Evolutionary conservation across 108 stramenopile species (phyloP), one percentile per base, ranked within the genome.

Genomic region (Cyclotella atomus): DNA sequence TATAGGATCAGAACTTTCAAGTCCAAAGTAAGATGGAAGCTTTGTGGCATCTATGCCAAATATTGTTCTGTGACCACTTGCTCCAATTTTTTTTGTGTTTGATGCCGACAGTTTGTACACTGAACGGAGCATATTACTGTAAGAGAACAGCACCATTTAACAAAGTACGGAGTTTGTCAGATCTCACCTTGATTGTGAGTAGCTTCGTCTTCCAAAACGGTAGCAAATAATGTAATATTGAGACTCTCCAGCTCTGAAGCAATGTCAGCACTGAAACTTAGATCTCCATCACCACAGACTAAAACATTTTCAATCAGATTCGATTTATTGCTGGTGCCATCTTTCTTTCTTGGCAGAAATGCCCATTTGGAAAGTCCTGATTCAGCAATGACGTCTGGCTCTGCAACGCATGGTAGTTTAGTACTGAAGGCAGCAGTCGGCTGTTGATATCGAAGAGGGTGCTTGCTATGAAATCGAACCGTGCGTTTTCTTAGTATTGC

Each of bases 251-350:
- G 24, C 24, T 79, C 59, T 1, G 55, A 20, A 20, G 88, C 83
- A 36, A 91, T 81, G 6, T 65, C 56, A 16, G 90, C 83, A 53
- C 87, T 75, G 73, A 86, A 88, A 41, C 89, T 90, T n/a, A 94
- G 59, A 79, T 94, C 93, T 8, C 93, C 93, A 67, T 94, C 93
- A 16, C 93, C 93, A 45, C 86, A 86, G 15, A 94, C 89, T 3
- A 94, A 67, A 62, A 83, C 68, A 29, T 74, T 83, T 44, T 47
- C 30, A 60, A 82, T 77, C 28, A 35, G 19, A 1, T 57, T 30
- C 10, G 2, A 21, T 9, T 52, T 23, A 52, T 23, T 52, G n/a
- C 21, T 23, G 52, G 10, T 30, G 12, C n/a, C 29, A 1, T 57
- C 29, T 32, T 8, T 12, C 15, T 30, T 15, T 57, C 56, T 61